Conservation (phyloP, 225 moss, liverwort and hornwort species). For the Polytrichum formosum region DNA sequence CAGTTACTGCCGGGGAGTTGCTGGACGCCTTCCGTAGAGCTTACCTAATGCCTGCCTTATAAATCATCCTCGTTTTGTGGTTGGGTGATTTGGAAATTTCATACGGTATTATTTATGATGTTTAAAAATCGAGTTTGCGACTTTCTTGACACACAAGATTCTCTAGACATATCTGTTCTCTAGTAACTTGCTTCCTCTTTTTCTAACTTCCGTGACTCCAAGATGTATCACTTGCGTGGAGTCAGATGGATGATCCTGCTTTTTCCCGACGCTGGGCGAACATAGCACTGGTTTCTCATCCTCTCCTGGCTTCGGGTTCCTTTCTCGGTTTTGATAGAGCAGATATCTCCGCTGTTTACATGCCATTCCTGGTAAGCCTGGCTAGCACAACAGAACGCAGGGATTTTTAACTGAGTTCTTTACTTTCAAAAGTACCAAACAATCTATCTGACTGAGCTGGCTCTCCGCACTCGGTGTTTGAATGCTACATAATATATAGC, state of each 20-base stretch:
- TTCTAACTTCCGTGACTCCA: neutral
- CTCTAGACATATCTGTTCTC: neutral
- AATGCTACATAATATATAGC: too few relatives aligned
- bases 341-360: neutral
- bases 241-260: neutral
- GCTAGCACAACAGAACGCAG: neutral
- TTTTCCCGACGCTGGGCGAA: neutral
- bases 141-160: too few relatives aligned
- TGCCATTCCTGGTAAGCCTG: neutral
- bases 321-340: neutral
- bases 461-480: too few relatives aligned
- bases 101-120: too few relatives aligned
- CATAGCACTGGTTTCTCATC: neutral
- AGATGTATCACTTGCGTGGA: neutral
- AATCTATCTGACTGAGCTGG: too few relatives aligned
- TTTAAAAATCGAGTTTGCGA: too few relatives aligned
- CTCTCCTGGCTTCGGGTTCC: slow-evolving; percentile 6
- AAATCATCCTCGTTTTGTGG: too few relatives aligned
- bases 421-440: too few relatives aligned
- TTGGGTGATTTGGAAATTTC: too few relatives aligned
- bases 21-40: too few relatives aligned
- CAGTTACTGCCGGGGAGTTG: too few relatives aligned
- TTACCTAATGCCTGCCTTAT: too few relatives aligned
- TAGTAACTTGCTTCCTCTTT: neutral
- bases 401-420: neutral